Evolutionary conservation across 257 asterid species (phyloP).

Genomic region (Apocynum venetum): DNA sequence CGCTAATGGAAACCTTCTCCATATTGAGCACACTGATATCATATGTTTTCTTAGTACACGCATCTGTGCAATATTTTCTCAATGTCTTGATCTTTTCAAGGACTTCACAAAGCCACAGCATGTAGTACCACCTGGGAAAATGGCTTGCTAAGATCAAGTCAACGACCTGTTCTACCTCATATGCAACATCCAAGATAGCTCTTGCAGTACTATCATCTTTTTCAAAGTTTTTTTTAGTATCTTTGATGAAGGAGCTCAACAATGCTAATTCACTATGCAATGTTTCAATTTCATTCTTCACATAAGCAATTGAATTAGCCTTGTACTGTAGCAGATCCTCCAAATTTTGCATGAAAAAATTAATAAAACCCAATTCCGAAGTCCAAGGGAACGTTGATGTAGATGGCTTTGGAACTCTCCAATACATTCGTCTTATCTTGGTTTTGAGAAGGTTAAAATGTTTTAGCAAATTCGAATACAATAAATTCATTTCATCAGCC

Average conservation of each 20-base stretch:
- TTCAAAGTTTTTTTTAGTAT: not conserved
- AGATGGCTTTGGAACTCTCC: not conserved
- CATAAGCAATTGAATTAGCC: not conserved
- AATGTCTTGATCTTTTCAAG: not conserved
- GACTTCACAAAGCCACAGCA: conserved; percentile 16
- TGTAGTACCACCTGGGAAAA: not conserved
- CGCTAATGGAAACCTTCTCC: not conserved
- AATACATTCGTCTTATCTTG: not conserved
- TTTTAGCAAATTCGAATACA: not conserved
- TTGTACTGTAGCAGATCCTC: not conserved
- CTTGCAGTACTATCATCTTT: not conserved
- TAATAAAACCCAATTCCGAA: not conserved
- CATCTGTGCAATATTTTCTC: not conserved
- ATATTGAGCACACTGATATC: not conserved
- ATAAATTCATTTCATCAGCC: not conserved
- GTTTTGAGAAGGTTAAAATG: not conserved
- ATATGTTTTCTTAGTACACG: too few species aligned
- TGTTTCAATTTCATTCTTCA: not conserved
- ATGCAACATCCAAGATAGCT: not conserved
- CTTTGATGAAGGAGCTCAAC: not conserved
- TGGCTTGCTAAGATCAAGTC: conserved; percentile 10
- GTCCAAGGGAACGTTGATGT: conserved; percentile 1
- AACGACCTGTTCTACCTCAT: conserved; percentile 7
- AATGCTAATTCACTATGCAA: not conserved
- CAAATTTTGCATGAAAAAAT: not conserved